Evolutionary conservation across 805 yeast genomes (phyloP), one percentile per base, ranked within the genome.

Genomic region (Suhomyces faveliae): DNA sequence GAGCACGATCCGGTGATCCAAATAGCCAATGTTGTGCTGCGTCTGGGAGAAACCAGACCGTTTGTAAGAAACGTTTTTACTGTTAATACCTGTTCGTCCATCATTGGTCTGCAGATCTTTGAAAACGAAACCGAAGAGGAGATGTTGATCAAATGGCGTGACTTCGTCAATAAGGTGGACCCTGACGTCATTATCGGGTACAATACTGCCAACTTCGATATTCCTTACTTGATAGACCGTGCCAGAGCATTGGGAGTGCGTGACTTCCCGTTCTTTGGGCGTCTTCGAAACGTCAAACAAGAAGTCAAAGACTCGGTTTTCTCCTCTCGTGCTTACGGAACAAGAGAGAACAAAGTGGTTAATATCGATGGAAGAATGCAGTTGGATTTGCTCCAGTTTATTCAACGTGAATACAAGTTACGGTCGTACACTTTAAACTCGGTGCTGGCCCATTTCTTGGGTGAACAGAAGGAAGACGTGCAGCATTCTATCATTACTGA

Each of bases 121-220:
- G 87, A 88, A 38, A 83, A 81, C 65, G 73, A 79, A 42, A 79
- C 78, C 12, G 99, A 94, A 65, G 78, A 76, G 23, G 95, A 89
- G 24, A 85, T 94, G 96, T 70, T 94, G 46, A 68, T 78, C 71
- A 79, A 77, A 38, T 94, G 99, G 99, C 79, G 80, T 54, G 87
- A 90, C 29, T 95, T 95, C 60, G 79, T 94, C 10, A 84, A 82
- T 4, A 79, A 83, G 50, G 86, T 82, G 5, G 99, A 94, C 66
- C 96, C 99, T 0, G 99, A 94, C 70, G 95, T 94, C 43, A 86
- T 94, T 37, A 94, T 95, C 58, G 99, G 99, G 43, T 94, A 94
- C 68, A 94, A 94, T 66, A 89, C 89, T 4, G 80, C 96, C 29
- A 95, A 95, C 62, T 94, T 94, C 64, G 99, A 94, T 76, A 76